phyloP scores from a whole-genome alignment of 768 basidiomycete species.

The Candolleomyces aberdarensis region DNA sequence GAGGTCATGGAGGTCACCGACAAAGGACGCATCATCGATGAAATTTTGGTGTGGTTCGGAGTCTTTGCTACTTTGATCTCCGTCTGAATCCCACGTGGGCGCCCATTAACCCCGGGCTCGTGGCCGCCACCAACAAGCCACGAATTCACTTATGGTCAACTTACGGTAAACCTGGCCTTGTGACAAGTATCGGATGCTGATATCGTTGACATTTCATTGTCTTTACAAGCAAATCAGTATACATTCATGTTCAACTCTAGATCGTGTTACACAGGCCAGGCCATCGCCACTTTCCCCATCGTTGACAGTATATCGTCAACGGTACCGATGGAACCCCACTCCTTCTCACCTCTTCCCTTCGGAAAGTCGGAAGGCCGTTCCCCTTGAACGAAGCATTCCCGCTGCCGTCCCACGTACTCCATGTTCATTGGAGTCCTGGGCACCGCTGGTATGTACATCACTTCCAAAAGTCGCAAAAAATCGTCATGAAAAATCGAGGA shows the following conservation, averaged over 20 bases:
- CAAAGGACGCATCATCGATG: not conserved
- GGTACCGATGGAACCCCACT: constrained; percentile 33
- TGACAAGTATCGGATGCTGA: not conserved
- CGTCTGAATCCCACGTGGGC: not conserved
- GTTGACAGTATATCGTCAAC: constrained; percentile 33
- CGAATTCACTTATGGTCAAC: not conserved
- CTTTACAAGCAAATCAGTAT: not conserved
- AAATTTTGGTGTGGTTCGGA: not conserved
- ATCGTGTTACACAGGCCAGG: constrained; percentile 15
- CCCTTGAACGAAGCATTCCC: constrained; percentile 55
- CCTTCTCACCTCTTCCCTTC: constrained; percentile 34
- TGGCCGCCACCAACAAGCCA: too few relatives aligned
- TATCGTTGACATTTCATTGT: not conserved
- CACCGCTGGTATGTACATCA: constrained; percentile 78
- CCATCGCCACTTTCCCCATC: constrained; percentile 40
- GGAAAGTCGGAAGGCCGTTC: constrained; percentile 73
- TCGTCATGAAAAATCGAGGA: not conserved
- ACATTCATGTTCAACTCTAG: not conserved
- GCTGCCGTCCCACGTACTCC: constrained; percentile 61
- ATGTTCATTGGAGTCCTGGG: constrained; percentile 62
- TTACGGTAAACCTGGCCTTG: not conserved
- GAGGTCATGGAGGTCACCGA: not conserved
- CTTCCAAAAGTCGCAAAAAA: constrained; percentile 24
- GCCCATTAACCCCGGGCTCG: not conserved
- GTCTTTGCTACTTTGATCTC: not conserved